Evolutionary conservation across 208 protist species (phyloP).

Genomic region (Crithidia brevicula): DNA sequence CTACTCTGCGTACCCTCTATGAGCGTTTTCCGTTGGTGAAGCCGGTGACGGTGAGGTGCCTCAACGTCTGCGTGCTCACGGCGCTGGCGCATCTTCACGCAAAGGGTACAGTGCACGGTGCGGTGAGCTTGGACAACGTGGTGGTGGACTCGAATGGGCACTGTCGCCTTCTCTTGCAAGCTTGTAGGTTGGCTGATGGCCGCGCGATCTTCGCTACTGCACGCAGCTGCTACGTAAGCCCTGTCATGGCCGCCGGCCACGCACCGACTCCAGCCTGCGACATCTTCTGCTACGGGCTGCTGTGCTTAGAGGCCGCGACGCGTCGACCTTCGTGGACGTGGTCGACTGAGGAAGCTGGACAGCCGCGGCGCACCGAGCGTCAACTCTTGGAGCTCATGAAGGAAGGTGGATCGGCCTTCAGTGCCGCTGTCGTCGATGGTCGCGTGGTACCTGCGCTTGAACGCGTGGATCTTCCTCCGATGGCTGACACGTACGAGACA

Average conservation of each 20-base stretch:
- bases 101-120: slow-evolving; percentile 57
- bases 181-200: background rate
- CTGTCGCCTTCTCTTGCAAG: slow-evolving; percentile 72
- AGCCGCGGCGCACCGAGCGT: too few species aligned
- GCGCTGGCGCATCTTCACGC: slow-evolving; percentile 62
- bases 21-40: background rate
- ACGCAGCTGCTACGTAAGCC: slow-evolving; percentile 63
- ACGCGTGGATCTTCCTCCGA: background rate
- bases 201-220: slow-evolving; percentile 27
- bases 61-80: slow-evolving; percentile 46
- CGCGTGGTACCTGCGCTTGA: background rate
- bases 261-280: slow-evolving; percentile 48
- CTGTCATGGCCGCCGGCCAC: slow-evolving; percentile 50
- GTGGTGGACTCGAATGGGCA: slow-evolving; percentile 55
- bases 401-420: background rate
- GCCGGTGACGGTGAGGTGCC: slow-evolving; percentile 38
- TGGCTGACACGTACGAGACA: background rate
- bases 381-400: slow-evolving; percentile 20
- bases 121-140: slow-evolving; percentile 64
- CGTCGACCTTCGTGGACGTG: slow-evolving; percentile 29
- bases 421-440: background rate
- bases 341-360: too few species aligned
- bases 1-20: background rate
- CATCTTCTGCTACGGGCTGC: slow-evolving; percentile 62
- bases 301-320: slow-evolving; percentile 53